Base-by-base conservation (phyloP, 768 basidiomycete species). In the Amyloporia xantha region DNA sequence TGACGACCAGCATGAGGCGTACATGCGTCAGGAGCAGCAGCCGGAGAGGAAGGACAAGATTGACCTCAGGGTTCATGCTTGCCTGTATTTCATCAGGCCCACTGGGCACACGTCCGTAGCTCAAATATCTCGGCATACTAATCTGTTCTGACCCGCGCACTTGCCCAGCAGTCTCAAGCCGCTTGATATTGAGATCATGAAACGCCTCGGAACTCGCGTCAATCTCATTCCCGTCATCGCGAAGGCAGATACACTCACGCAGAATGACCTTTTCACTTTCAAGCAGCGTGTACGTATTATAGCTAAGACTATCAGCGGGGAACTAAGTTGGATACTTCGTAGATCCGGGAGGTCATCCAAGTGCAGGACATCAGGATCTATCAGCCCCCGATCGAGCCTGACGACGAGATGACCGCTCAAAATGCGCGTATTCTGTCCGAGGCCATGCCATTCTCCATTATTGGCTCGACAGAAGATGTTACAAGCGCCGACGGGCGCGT, bases 121-220 rank as follows among this genome's bases (percentile, higher is more conserved):
- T 2, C 5, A 7, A 15, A 42, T 53, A 41, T 46, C 46, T 12
- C 56, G 35, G n/a, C n/a, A n/a, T n/a, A n/a, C n/a, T n/a, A n/a
- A n/a, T n/a, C n/a, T n/a, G n/a, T n/a, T n/a, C n/a, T n/a, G n/a
- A n/a, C n/a, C n/a, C n/a, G n/a, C n/a, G n/a, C n/a, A n/a, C n/a
- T n/a, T n/a, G 24, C 6, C 41, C 28, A 25, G 12, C 59, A 92
- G 92, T 0, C 72, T 98, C 57, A 98, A 97, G 70, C 96, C 96
- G 19, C 78, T 99, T 41, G 96, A 99, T 64, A 94, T 99, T 58
- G 96, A 98, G 71, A 93, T 97, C 66, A 99, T 99, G 96, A 98
- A 97, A 74, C 89, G 93, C 50, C 84, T 99, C 17, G 95, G 96
- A 33, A 94, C 94, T 41, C 86, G 96, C 57, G 96, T 97, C 66